phyloP scores from a whole-genome alignment of 1,139 yeast species.

The Arxiozyma heterogenica region DNA sequence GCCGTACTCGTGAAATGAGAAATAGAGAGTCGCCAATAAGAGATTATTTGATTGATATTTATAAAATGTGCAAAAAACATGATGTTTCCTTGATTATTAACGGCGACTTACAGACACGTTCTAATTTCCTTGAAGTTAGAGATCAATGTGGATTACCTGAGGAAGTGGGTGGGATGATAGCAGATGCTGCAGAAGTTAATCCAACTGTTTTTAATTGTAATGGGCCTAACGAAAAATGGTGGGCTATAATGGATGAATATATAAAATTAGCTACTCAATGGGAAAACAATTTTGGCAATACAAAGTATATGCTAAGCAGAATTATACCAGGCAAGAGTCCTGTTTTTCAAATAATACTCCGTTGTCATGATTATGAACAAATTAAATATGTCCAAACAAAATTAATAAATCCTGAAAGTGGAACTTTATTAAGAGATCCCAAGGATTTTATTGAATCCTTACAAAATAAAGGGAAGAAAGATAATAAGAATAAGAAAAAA shows the following conservation, averaged over 20 bases:
- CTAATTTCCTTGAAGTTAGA: conserved; percentile 49
- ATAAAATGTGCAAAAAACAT: conserved; percentile 50
- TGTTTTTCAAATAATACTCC: conserved; percentile 49
- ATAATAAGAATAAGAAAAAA: conserved; percentile 39
- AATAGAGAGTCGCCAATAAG: conserved; percentile 76
- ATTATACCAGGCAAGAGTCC: conserved; percentile 72
- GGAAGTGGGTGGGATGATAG: conserved; percentile 83
- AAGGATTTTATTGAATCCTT: conserved; percentile 13
- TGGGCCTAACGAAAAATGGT: conserved; percentile 46
- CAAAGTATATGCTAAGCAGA: conserved; percentile 71
- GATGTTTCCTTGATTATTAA: conserved; percentile 69
- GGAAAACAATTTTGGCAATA: conserved; percentile 58
- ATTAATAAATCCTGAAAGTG: not conserved
- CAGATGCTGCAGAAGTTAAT: conserved; percentile 79
- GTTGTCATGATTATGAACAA: conserved; percentile 48
- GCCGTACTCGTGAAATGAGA: conserved; percentile 84
- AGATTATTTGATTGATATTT: conserved; percentile 51
- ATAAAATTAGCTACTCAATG: conserved; percentile 43
- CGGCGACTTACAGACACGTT: conserved; percentile 56
- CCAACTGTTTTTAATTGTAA: conserved; percentile 56
- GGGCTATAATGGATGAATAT: conserved; percentile 45
- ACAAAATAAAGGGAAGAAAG: conserved; percentile 32
- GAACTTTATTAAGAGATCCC: not conserved
- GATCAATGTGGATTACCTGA: conserved; percentile 38
- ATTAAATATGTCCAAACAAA: conserved; percentile 28